Percentiles rank a stretch among this genome's conserved stretches.
phyloP scores from a whole-genome alignment of 768 basidiomycete genomes.

The Tulasnella sp. region DNA sequence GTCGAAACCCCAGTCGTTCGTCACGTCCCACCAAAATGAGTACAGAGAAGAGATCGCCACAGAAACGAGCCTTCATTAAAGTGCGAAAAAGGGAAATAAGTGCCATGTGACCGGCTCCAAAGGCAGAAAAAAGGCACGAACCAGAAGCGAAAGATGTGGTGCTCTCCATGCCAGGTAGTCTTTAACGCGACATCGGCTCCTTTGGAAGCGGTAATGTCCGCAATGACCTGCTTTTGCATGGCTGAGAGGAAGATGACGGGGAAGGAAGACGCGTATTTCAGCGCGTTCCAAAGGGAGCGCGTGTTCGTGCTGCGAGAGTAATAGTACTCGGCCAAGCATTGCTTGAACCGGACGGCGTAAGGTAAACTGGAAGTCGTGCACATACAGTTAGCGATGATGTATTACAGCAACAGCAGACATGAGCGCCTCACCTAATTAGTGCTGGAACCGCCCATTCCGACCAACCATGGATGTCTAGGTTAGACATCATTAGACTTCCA shows the following conservation, averaged over 20 bases:
- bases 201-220: conserved; percentile 47
- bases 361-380: conserved; percentile 54
- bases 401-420: background rate
- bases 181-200: conserved; percentile 38
- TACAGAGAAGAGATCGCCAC: conserved; percentile 85
- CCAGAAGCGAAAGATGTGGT: conserved; percentile 79
- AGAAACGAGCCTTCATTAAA: conserved; percentile 58
- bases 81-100: background rate
- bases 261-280: conserved; percentile 95
- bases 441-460: conserved; percentile 69
- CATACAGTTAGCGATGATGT: conserved; percentile 9
- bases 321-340: conserved; percentile 80
- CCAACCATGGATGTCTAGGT: conserved; percentile 40
- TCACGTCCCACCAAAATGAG: conserved; percentile 99
- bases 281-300: conserved; percentile 77
- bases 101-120: background rate
- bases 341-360: conserved; percentile 85
- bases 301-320: conserved; percentile 51
- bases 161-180: conserved; percentile 63
- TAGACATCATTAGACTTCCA: conserved; percentile 51
- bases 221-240: conserved; percentile 65
- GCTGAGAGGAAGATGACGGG: conserved; percentile 94
- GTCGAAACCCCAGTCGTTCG: conserved; percentile 93
- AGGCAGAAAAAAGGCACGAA: conserved; percentile 32
- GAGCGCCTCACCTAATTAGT: conserved; percentile 70